Evolutionary conservation across 2,329 filamentous ascomycete genomes (phyloP), one percentile per base, ranked within the genome.

Genomic region (Fonsecaea multimorphosa): DNA sequence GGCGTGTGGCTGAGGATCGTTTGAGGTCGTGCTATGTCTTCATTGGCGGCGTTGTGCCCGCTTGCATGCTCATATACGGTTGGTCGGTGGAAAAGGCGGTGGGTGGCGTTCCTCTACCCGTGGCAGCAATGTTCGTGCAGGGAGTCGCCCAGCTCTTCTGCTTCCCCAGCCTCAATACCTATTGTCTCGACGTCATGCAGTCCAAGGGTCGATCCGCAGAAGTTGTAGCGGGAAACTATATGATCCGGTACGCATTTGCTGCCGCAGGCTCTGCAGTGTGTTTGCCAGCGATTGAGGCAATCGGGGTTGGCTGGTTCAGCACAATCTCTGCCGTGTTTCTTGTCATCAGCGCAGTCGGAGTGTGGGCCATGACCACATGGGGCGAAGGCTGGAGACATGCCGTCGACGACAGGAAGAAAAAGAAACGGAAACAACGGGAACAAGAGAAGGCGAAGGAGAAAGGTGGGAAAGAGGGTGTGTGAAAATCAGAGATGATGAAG

Each of bases 141-240:
- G 91, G 90, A 1, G 83, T 92, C 0, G 89, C 87, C 0, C 89
- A 93, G 76, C 79, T 93, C 5, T 91, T 92, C 73, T 91, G 89
- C 72, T 93, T 92, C 73, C 90, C 90, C 0, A 87, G 85, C 55
- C 76, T 93, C 67, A 93, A 93, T 75, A 91, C 90, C 0, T 93
- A 95, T 77, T 93, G 91, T 74, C 78, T 95, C 46, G 91, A 95
- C 75, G 91, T 94, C 12, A 92, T 93, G 88, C 89, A 89, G 69
- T 73, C 76, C 1, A 75, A 73, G 24, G 82, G 83, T 1, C 81
- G 85, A 32, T 87, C 87, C 51, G 86, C 89, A 2, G 91, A 95
- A 73, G 90, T 94, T 2, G 86, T 92, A 51, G 90, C 91, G 0
- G 90, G 90, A 0, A 95, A 94, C 76, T 95, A 93, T 76, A 87